A percentile compares a stretch with the other conserved stretches of the same genome.
These are phyloP conservation scores for Paraphaeosphaeria minitans DNA, from an alignment of 2,329 filamentous ascomycete species.

Conservation along the genomic window DNA sequence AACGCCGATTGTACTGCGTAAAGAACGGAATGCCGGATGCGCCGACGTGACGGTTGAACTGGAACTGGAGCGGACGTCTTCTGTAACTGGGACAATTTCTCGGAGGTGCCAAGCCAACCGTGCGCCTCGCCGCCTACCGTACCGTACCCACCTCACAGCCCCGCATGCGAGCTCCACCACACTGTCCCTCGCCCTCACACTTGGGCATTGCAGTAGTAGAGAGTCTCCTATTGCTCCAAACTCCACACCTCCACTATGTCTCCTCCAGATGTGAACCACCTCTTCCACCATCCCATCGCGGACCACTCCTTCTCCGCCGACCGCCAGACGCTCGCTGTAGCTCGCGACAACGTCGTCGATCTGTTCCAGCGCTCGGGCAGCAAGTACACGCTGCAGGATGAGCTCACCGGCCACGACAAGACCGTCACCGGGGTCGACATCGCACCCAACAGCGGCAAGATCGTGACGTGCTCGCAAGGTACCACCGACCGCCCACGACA, in stretches of 20 bases:
- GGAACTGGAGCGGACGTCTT: neutral
- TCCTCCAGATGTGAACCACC: conserved; percentile 87
- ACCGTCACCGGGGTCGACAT: conserved; percentile 96
- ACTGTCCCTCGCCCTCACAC: conserved; percentile 12
- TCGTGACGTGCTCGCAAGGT: conserved; percentile 98
- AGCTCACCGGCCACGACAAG: conserved; percentile 96
- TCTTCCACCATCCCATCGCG: conserved; percentile 94
- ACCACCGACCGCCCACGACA: conserved; percentile 20
- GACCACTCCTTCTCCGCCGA: conserved; percentile 98
- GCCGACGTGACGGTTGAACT: neutral
- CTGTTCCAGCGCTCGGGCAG: conserved; percentile 77
- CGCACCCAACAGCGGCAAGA: conserved; percentile 85
- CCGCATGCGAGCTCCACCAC: conserved; percentile 14
- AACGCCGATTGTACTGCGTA: neutral
- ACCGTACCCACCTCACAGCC: conserved; percentile 20
- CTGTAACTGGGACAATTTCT: conserved; percentile 33
- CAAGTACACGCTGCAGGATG: conserved; percentile 83
- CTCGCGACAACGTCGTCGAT: conserved; percentile 87
- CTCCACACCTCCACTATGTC: conserved; percentile 65
- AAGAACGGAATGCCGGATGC: conserved; percentile 7
- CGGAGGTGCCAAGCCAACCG: conserved; percentile 34
- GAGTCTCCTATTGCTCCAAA: conserved; percentile 84
- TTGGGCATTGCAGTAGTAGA: conserved; percentile 70
- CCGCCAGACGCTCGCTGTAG: conserved; percentile 84
- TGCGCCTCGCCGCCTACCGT: no score